Evolutionary conservation across 1,139 yeast genomes (phyloP).

Genomic region (Trichomonascaceae sp.): DNA sequence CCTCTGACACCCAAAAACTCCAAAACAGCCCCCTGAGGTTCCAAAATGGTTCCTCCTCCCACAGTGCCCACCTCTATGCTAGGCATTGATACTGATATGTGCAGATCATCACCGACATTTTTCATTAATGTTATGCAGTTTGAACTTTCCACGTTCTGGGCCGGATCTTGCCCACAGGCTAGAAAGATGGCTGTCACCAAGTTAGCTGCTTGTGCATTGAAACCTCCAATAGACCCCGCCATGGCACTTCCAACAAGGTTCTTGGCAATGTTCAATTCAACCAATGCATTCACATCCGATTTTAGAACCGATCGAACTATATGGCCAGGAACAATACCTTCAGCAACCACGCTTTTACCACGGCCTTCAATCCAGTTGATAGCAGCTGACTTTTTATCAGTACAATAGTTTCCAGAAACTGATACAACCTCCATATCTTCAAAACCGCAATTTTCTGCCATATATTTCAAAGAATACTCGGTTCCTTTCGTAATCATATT

Average conservation of each 20-base stretch:
- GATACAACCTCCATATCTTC: constrained; percentile 89
- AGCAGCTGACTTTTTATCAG: constrained; percentile 96
- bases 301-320: constrained; percentile 77
- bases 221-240: constrained; percentile 98
- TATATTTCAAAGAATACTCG: constrained; percentile 73
- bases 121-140: constrained; percentile 96
- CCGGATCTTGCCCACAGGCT: constrained; percentile 98
- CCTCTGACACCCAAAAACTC: constrained; percentile 93
- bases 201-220: constrained; percentile 97
- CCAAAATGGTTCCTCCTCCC: constrained; percentile 98
- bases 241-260: constrained; percentile 94
- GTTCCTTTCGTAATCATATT: constrained; percentile 99
- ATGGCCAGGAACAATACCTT: constrained; percentile 79
- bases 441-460: constrained; percentile 88
- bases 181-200: constrained; percentile 86
- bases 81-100: constrained; percentile 95
- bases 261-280: constrained; percentile 80
- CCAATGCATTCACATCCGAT: constrained; percentile 87
- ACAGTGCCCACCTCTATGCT: constrained; percentile 98
- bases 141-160: constrained; percentile 95
- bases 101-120: constrained; percentile 67
- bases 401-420: constrained; percentile 95
- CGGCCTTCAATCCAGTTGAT: constrained; percentile 99
- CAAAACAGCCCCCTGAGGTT: constrained; percentile 95
- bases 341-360: constrained; percentile 98